Conservation (phyloP, 495 filamentous ascomycete genomes). For the Tuber magnatum region DNA sequence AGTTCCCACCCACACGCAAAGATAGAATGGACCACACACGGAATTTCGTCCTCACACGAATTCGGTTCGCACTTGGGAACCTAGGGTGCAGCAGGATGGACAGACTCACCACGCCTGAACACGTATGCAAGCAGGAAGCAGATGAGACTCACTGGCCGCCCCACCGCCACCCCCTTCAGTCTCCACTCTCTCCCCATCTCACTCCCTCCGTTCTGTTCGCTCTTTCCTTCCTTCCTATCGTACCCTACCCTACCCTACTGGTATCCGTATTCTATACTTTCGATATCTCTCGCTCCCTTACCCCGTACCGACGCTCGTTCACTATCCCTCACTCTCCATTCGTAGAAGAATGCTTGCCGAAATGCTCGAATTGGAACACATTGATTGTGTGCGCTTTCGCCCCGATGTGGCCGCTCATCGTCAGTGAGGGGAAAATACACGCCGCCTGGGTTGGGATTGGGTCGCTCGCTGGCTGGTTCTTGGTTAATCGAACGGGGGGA, state of each 20-base stretch:
- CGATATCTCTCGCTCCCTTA: neutral
- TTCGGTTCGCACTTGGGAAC: neutral
- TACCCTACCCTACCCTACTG: neutral
- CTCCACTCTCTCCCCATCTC: conserved; percentile 26
- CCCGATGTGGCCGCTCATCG: neutral
- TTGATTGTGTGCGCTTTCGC: conserved; percentile 3
- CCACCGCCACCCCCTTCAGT: conserved; percentile 28
- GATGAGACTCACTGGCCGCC: conserved; percentile 37
- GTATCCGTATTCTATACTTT: neutral
- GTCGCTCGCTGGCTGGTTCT: neutral
- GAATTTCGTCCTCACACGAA: conserved; percentile 25
- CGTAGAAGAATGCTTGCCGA: neutral
- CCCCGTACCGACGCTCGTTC: neutral
- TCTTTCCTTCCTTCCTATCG: conserved; percentile 7
- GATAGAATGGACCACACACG: conserved; percentile 28
- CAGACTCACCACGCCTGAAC: conserved; percentile 28
- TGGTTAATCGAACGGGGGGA: neutral
- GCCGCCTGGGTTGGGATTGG: neutral
- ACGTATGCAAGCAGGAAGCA: conserved; percentile 37
- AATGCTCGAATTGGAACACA: neutral
- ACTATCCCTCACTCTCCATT: neutral
- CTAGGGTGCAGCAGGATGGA: conserved; percentile 1
- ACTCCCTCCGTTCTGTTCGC: conserved; percentile 24
- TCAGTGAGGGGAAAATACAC: conserved; percentile 2
- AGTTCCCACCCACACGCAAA: conserved; percentile 28